phyloP scores from a whole-genome alignment of 2,329 filamentous ascomycete species.

The Aspergillus novoparasiticus region DNA sequence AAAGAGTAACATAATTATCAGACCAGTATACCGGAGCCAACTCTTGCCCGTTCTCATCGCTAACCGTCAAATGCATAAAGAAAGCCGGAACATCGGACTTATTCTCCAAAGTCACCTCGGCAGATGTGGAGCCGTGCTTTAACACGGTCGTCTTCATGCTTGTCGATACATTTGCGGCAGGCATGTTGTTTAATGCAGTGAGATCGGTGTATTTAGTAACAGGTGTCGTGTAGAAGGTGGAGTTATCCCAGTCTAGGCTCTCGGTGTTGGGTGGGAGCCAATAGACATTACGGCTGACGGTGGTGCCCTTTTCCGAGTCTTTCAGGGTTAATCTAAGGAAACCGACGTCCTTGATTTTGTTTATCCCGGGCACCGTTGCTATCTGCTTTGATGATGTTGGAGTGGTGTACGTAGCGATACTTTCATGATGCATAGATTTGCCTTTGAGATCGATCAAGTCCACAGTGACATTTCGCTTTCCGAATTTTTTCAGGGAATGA shows the following conservation, averaged over 20 bases:
- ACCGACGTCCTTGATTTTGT: conserved; percentile 45
- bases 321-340: conserved; percentile 56
- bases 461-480: conserved; percentile 48
- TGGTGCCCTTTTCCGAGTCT: conserved; percentile 26
- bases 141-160: conserved; percentile 14
- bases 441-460: conserved; percentile 57
- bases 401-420: conserved; percentile 36
- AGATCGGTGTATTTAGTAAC: conserved; percentile 55
- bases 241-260: conserved; percentile 57
- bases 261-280: conserved; percentile 57
- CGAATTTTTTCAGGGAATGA: conserved; percentile 46
- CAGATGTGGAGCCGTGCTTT: conserved; percentile 12
- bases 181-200: conserved; percentile 47
- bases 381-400: conserved; percentile 52
- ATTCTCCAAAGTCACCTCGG: conserved; percentile 55
- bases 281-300: conserved; percentile 62
- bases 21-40: conserved; percentile 59
- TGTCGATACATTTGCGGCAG: conserved; percentile 41
- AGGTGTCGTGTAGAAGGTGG: conserved; percentile 63
- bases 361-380: conserved; percentile 32
- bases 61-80: conserved; percentile 57
- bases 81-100: conserved; percentile 56
- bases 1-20: conserved; percentile 66
- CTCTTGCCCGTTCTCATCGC: conserved; percentile 49
- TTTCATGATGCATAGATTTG: conserved; percentile 40